Percentiles rank a stretch among this genome's conserved stretches.
Conservation (phyloP, 2,329 filamentous ascomycete species). For the Colletotrichum gigasporum region DNA sequence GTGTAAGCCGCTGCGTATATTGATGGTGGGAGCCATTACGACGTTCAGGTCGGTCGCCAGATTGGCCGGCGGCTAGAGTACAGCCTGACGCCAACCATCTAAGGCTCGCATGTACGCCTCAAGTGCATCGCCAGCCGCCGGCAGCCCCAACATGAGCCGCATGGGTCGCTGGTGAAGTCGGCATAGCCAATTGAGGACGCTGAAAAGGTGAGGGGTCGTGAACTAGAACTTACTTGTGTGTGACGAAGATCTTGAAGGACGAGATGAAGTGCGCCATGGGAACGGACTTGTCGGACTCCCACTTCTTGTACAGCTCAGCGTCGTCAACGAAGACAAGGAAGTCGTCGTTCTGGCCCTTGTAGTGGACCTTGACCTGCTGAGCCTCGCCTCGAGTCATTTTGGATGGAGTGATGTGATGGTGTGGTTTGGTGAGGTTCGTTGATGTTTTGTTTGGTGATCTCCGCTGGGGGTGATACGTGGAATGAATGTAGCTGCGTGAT, state of each 20-base stretch:
- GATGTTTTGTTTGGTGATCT: slow-evolving; percentile 27
- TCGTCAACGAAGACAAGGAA: slow-evolving; percentile 70
- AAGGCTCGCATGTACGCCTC: not conserved
- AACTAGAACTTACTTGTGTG: slow-evolving; percentile 85
- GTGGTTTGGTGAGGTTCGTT: slow-evolving; percentile 27
- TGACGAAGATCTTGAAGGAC: slow-evolving; percentile 88
- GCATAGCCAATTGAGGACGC: not conserved
- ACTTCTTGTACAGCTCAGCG: slow-evolving; percentile 75
- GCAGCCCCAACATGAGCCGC: not conserved
- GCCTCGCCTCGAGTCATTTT: slow-evolving; percentile 79
- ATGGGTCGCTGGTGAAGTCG: not conserved
- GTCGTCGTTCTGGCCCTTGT: slow-evolving; percentile 74
- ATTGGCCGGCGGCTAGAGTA: not conserved
- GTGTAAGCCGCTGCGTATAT: not conserved
- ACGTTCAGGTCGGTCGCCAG: not conserved
- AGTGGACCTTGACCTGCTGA: slow-evolving; percentile 81
- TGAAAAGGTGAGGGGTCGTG: slow-evolving; percentile 14
- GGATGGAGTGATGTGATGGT: slow-evolving; percentile 32
- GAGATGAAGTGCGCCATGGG: slow-evolving; percentile 87
- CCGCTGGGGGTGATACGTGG: not conserved
- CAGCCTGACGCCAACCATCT: not conserved
- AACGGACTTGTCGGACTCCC: slow-evolving; percentile 81
- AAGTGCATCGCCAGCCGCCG: not conserved
- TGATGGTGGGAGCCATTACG: not conserved
- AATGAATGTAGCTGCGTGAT: slow-evolving; percentile 24